phyloP scores from a whole-genome alignment of 306 rosid genomes.

The Potentilla sterilis region DNA sequence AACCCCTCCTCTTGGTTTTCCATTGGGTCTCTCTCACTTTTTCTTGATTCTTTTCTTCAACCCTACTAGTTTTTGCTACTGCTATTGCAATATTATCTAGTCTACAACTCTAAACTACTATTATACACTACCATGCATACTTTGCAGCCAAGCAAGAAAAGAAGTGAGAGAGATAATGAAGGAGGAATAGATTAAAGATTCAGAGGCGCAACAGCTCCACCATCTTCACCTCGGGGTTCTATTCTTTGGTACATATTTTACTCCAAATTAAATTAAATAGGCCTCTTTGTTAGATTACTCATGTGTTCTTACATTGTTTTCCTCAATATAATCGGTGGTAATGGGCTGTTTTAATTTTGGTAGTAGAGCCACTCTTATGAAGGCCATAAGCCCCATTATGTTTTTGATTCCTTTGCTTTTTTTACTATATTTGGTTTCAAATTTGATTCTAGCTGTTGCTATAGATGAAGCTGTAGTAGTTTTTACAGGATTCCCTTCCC shows the following conservation, averaged over 20 bases:
- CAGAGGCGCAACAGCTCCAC: slow-evolving; percentile 33
- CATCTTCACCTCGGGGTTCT: slow-evolving; percentile 72
- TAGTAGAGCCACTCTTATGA: slow-evolving; percentile 52
- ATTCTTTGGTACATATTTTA: slow-evolving; percentile 32
- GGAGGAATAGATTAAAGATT: slow-evolving; percentile 15
- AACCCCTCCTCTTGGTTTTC: slow-evolving; percentile 49
- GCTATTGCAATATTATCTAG: slow-evolving; percentile 2
- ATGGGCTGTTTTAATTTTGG: slow-evolving; percentile 40
- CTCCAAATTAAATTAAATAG: slow-evolving; percentile 31
- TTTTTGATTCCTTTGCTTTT: slow-evolving; percentile 33
- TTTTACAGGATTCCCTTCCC: slow-evolving; percentile 15
- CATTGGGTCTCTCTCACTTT: slow-evolving; percentile 46
- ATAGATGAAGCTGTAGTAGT: background rate
- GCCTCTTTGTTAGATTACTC: slow-evolving; percentile 42
- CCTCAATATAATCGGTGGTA: slow-evolving; percentile 44
- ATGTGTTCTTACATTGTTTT: slow-evolving; percentile 74
- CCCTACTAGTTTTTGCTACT: slow-evolving; percentile 25
- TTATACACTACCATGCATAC: slow-evolving; percentile 29
- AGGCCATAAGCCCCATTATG: slow-evolving; percentile 31
- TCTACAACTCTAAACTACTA: slow-evolving; percentile 18
- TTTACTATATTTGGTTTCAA: background rate
- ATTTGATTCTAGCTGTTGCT: slow-evolving; percentile 10
- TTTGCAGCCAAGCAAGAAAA: slow-evolving; percentile 54
- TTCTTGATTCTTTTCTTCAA: slow-evolving; percentile 31
- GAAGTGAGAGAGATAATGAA: slow-evolving; percentile 22